Evolutionary conservation across 768 basidiomycete species (phyloP), one percentile per base, ranked within the genome.

Genomic region (Psilocybe tampanensis): DNA sequence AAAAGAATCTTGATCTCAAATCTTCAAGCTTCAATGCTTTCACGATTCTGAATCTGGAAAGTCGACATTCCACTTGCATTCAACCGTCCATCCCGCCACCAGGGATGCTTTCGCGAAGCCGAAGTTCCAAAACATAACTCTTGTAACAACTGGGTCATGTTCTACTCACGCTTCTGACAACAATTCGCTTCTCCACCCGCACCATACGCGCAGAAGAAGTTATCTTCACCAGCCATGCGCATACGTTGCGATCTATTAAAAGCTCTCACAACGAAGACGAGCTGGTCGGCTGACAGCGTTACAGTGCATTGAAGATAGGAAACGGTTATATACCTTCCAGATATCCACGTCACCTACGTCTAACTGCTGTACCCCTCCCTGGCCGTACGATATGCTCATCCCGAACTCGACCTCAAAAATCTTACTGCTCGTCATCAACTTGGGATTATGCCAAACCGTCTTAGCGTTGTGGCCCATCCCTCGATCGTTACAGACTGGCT

Each of bases 391-490:
- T 26, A 63, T 63, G 62, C 55, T 56, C 34, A 29, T 54, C 47
- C 19, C 29, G 21, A 49, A 33, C 32, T 52, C 39, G 22, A 39
- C 49, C n/a, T 29, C 29, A 29, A 29, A 9, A 29, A 18, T 50
- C 19, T 26, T 58, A 24, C 44, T 52, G 59, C 43, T 42, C 54
- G 26, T 58, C 36, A 24, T 52, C 32, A n/a, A 55, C 54, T 32
- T 60, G 29, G 50, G 49, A 26, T 11, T 44, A 47, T 56, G 52
- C 29, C 48, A 61, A 18, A 58, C 63, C 6, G 68, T 63, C 2
- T 45, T 68, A 13, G 76, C 74, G 1, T 64, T 81, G 42, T 82
- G 80, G 80, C 80, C 80, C 9, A 77, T 81, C 48, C 84, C 84
- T 1, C 69, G 71, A 9, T 75, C 76, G 4, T 67, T 81, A 5